Conservation (phyloP, 225 moss, liverwort and hornwort genomes). For the Bryoerythrophyllum caledonicum region DNA sequence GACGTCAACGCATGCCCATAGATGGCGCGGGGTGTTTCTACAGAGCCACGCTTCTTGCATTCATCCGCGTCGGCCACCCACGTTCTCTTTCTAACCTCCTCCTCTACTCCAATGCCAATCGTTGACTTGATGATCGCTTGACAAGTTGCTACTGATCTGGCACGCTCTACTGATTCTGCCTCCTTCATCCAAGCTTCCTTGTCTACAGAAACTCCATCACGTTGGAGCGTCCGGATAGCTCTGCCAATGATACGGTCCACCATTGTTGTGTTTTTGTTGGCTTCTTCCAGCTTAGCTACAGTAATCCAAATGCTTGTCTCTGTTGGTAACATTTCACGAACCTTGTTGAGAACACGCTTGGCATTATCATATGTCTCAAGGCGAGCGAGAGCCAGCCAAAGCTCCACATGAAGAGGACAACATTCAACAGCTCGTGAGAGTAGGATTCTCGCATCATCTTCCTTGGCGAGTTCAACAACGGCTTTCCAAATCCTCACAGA, state of each 20-base stretch:
- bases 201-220: constrained; percentile 75
- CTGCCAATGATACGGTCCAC: constrained; percentile 75
- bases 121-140: constrained; percentile 79
- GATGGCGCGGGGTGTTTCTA: constrained; percentile 87
- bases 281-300: constrained; percentile 92
- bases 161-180: constrained; percentile 85
- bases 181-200: constrained; percentile 99
- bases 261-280: constrained; percentile 69
- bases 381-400: constrained; percentile 89
- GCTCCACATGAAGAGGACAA: constrained; percentile 91
- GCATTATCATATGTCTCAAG: constrained; percentile 90
- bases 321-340: constrained; percentile 72
- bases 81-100: constrained; percentile 93
- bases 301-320: constrained; percentile 95
- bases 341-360: constrained; percentile 85
- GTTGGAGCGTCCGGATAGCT: constrained; percentile 78
- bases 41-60: constrained; percentile 78
- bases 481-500: constrained; percentile 97
- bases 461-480: constrained; percentile 88
- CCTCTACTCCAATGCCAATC: constrained; percentile 93
- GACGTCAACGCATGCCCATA: constrained; percentile 73
- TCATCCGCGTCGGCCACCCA: constrained; percentile 96
- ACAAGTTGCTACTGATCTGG: constrained; percentile 81
- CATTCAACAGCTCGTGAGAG: constrained; percentile 88
- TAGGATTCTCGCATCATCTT: constrained; percentile 85